Conservation (phyloP, 192 early-diverging fungal genomes). For the Lunasporangiospora selenospora region DNA sequence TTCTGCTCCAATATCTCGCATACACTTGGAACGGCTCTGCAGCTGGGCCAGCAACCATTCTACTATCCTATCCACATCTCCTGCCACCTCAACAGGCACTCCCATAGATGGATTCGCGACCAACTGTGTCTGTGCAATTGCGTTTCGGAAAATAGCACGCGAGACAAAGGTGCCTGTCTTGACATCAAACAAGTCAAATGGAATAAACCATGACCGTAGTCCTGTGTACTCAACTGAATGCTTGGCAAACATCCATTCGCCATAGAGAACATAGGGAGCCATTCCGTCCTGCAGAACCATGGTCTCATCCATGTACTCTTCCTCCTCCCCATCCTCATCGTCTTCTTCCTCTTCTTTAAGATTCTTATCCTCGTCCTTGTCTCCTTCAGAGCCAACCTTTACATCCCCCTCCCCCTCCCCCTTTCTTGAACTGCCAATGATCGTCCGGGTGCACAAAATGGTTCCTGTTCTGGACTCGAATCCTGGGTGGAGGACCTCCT, state of each 20-base stretch:
- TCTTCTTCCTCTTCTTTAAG: constrained; percentile 12
- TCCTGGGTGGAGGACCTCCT: constrained; percentile 27
- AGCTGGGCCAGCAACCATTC: constrained; percentile 23
- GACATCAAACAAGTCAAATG: constrained; percentile 42
- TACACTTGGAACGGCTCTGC: constrained; percentile 31
- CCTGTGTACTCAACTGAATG: constrained; percentile 45
- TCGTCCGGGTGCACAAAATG: constrained; percentile 50
- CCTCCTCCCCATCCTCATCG: constrained; percentile 19
- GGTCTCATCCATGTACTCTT: constrained; percentile 44
- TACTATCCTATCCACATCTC: constrained; percentile 30
- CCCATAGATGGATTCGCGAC: constrained; percentile 12
- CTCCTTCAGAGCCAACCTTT: background rate
- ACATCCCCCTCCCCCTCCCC: background rate
- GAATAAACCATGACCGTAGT: constrained; percentile 38
- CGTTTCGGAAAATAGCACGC: constrained; percentile 21
- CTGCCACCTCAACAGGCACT: constrained; percentile 15
- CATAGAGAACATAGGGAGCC: constrained; percentile 47
- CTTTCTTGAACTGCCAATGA: constrained; percentile 49
- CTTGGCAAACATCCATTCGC: constrained; percentile 47
- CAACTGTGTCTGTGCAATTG: constrained; percentile 23
- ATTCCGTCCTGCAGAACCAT: constrained; percentile 41
- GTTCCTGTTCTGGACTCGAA: constrained; percentile 41
- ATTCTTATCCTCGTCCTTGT: background rate
- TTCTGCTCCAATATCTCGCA: background rate
- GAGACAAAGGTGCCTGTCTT: constrained; percentile 48